Evolutionary conservation across 495 filamentous ascomycete genomes (phyloP).

Genomic region (Barbatosphaeria neglecta): DNA sequence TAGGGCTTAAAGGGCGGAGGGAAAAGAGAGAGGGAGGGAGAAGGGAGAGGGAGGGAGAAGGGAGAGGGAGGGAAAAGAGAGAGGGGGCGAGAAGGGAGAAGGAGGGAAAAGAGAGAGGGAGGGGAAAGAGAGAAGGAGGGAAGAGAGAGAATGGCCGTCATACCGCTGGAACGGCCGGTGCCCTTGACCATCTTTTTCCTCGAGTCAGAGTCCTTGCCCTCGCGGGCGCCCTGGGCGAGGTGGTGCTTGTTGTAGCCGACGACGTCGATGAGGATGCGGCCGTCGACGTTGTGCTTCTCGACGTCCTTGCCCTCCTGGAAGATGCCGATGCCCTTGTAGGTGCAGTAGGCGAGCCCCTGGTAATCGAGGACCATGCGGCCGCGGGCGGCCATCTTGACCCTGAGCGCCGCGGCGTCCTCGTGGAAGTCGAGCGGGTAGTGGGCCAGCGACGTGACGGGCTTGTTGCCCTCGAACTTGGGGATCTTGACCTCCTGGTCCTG

Average conservation of each 20-base stretch:
- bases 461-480: background rate
- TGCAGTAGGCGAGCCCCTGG: slow-evolving; percentile 1
- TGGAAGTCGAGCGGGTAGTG: background rate
- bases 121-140: background rate
- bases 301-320: slow-evolving; percentile 1
- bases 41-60: background rate
- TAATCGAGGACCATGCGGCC: slow-evolving; percentile 1
- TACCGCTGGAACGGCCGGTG: background rate
- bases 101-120: background rate
- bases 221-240: slow-evolving; percentile 14
- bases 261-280: slow-evolving; percentile 25
- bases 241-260: slow-evolving; percentile 25
- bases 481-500: background rate
- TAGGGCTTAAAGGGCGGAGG: background rate
- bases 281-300: slow-evolving; percentile 17
- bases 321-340: background rate
- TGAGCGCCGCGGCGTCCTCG: background rate
- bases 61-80: background rate
- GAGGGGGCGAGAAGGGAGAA: background rate
- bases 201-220: slow-evolving; percentile 4
- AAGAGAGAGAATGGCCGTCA: background rate
- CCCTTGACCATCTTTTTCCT: background rate
- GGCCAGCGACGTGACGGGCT: background rate
- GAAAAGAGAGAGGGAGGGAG: background rate
- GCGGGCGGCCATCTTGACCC: background rate